Base-by-base conservation (phyloP, 2,329 filamentous ascomycete species). In the Phaeomoniella chlamydospora region DNA sequence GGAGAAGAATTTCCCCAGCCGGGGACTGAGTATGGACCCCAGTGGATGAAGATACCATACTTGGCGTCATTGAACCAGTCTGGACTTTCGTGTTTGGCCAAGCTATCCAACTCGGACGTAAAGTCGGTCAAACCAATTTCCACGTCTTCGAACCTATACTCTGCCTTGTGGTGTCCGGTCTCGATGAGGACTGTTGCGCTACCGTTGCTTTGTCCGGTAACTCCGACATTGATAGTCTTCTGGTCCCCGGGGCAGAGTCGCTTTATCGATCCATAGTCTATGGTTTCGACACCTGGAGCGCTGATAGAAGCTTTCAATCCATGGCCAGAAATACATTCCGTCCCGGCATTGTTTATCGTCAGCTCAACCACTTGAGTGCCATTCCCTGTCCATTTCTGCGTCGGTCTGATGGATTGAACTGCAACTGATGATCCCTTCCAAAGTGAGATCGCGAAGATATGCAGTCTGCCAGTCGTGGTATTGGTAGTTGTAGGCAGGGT, bases 11-110 rank as follows among this genome's bases (percentile, higher is more conserved):
- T 61, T 2, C 70, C 71, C 68, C 70, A 75, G 3, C 64, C 69
- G 0, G 70, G 65, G 1, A 74, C 70, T 0, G 67, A 51, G 42
- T 72, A 75, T 0, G 63, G 54, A 0, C 71, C 70, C 68, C 71
- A 74, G 40, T 74, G 71, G 30, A 74, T 68, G 45, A 76, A 74
- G 26, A 75, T 74, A 1, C 72, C 71, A 41, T 59, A 75, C 39
- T 76, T 75, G 15, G 58, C 65, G 29, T 64, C 57, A 37, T 68
- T 58, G 42, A 63, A 75, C 70, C 71, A 74, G 4, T 59, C 54
- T 0, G 69, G 68, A 11, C 60, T 59, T 45, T 64, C 61, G 35
- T 63, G 59, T 39, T 49, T 46, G 35, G 22, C 22, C 22, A 40
- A 31, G 15, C 35, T 40, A 16, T 36, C 32, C 15, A 34, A 15